These are phyloP conservation scores for Erythrophleum fordii DNA, from an alignment of 306 rosid species.

Conservation along the genomic window DNA sequence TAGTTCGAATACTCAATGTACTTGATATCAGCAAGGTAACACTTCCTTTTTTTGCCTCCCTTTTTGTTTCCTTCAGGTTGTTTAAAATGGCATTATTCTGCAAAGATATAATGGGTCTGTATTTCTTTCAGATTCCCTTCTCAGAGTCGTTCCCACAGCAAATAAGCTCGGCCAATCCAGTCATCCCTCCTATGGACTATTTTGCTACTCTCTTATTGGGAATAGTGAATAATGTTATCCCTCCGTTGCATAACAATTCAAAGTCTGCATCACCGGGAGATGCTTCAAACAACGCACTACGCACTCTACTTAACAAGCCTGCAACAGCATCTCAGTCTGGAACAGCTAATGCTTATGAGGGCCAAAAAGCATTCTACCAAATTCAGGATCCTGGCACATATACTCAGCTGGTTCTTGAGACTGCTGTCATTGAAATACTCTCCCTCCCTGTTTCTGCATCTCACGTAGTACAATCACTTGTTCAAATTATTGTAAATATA, in stretches of 20 bases:
- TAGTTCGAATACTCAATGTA: conserved; percentile 75
- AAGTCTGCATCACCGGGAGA: conserved; percentile 74
- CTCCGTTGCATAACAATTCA: conserved; percentile 81
- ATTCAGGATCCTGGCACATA: conserved; percentile 99
- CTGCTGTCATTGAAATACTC: conserved; percentile 91
- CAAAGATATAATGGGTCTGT: conserved; percentile 30
- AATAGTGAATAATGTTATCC: conserved; percentile 93
- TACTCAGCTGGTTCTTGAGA: conserved; percentile 94
- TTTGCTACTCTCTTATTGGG: conserved; percentile 91
- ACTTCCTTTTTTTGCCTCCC: conserved; percentile 21
- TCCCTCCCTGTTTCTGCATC: conserved; percentile 90
- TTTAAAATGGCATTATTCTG: conserved; percentile 25
- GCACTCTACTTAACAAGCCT: conserved; percentile 72
- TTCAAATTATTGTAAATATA: conserved; percentile 89
- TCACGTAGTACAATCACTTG: conserved; percentile 89
- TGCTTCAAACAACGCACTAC: conserved; percentile 54
- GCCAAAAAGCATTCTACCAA: conserved; percentile 89
- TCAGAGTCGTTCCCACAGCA: conserved; percentile 90
- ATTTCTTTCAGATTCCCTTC: conserved; percentile 82
- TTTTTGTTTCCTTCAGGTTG: conserved; percentile 29
- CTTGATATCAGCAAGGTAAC: conserved; percentile 88
- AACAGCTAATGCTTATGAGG: conserved; percentile 70
- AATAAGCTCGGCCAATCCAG: conserved; percentile 73
- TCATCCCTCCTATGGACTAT: conserved; percentile 89
- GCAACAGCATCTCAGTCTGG: conserved; percentile 75